These are phyloP conservation scores for Dothidotthia symphoricarpi DNA, from an alignment of 2,329 filamentous ascomycete species.

Conservation along the genomic window DNA sequence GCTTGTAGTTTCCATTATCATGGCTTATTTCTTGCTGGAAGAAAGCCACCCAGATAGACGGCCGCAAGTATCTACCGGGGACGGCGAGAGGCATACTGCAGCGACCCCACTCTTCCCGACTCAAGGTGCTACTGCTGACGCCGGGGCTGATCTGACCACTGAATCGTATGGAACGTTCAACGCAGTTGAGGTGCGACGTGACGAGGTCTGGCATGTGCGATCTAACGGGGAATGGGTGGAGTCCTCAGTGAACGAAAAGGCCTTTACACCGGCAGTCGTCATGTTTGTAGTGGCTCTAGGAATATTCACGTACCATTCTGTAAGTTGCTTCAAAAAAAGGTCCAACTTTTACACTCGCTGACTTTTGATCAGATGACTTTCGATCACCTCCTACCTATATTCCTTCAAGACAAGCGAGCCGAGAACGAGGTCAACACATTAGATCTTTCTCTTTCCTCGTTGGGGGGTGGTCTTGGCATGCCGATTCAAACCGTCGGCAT, in stretches of 20 bases:
- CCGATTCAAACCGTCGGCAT: slow-evolving; percentile 65
- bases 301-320: slow-evolving; percentile 87
- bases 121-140: slow-evolving; percentile 70
- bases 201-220: slow-evolving; percentile 54
- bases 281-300: slow-evolving; percentile 78
- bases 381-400: slow-evolving; percentile 88
- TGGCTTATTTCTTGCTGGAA: slow-evolving; percentile 77
- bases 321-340: slow-evolving; percentile 9
- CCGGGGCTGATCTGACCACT: slow-evolving; percentile 69
- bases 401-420: slow-evolving; percentile 73
- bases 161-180: slow-evolving; percentile 78
- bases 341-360: neutral
- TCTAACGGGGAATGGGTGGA: slow-evolving; percentile 48
- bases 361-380: slow-evolving; percentile 66
- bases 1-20: slow-evolving; percentile 73
- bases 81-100: slow-evolving; percentile 48
- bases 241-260: slow-evolving; percentile 40
- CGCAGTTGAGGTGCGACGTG: slow-evolving; percentile 54
- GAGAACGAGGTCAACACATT: slow-evolving; percentile 33
- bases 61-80: slow-evolving; percentile 46
- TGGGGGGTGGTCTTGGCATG: slow-evolving; percentile 64
- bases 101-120: slow-evolving; percentile 70
- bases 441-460: slow-evolving; percentile 26
- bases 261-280: slow-evolving; percentile 64
- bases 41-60: slow-evolving; percentile 88